phyloP scores from a whole-genome alignment of 1,139 yeast species.

The Blastobotrys apis region DNA sequence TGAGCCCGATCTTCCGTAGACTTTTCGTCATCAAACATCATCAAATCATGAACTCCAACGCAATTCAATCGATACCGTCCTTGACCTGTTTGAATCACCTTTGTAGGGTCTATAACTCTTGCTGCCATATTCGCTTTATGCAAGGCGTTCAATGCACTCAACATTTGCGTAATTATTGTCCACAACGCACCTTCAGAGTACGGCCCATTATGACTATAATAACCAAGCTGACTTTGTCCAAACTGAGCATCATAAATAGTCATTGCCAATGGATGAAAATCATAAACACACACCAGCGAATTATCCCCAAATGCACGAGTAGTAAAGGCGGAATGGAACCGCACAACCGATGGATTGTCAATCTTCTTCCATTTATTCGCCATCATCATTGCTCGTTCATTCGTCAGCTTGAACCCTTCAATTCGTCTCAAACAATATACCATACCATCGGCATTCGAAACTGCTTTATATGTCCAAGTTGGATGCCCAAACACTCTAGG shows the following conservation, averaged over 20 bases:
- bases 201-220: background rate
- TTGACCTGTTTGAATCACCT: conserved; percentile 66
- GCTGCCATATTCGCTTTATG: conserved; percentile 64
- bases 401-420: conserved; percentile 56
- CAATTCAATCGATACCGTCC: conserved; percentile 68
- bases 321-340: conserved; percentile 77
- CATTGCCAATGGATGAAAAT: conserved; percentile 60
- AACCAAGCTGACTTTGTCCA: conserved; percentile 10
- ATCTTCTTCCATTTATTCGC: conserved; percentile 52
- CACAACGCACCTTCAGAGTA: conserved; percentile 49
- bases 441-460: conserved; percentile 73
- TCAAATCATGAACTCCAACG: conserved; percentile 67
- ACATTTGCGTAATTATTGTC: conserved; percentile 69
- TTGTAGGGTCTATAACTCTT: conserved; percentile 58
- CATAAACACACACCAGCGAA: conserved; percentile 55
- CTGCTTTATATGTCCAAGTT: conserved; percentile 70
- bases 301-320: conserved; percentile 80
- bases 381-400: conserved; percentile 51
- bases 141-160: conserved; percentile 58
- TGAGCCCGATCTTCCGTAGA: conserved; percentile 1
- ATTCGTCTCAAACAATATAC: conserved; percentile 73
- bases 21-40: conserved; percentile 40
- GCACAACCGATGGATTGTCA: conserved; percentile 55
- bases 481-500: conserved; percentile 57
- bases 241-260: conserved; percentile 57